Evolutionary conservation across 2,329 filamentous ascomycete species (phyloP), one percentile per base, ranked within the genome.

Genomic region (Penicillium concentricum): DNA sequence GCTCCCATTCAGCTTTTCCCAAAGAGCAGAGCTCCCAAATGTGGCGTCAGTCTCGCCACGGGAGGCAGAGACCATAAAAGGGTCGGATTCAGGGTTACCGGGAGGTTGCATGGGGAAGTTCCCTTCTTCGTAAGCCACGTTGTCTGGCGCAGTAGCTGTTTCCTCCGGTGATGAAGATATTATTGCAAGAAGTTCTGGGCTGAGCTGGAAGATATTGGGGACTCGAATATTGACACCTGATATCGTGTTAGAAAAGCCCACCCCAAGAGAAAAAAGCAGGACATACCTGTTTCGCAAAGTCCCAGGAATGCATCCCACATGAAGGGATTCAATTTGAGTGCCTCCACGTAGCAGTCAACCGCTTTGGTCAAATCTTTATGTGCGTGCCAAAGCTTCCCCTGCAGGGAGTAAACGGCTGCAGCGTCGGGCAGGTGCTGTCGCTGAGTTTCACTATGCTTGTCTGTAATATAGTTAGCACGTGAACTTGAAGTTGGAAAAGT

Each of bases 231-330:
- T 87, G 43, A 91, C 88, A 4, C 91, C 90, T 87, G 47, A 90
- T 87, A 2, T 89, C 88, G 85, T 85, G 8, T 57, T 50, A 59
- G 47, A 55, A 54, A 43, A 66, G 38, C n/a, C 55, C 30, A 58
- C 54, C 54, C 28, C 39, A 20, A 28, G 47, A 43, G 42, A 20
- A 42, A 34, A 20, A 37, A 28, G 13, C 20, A 39, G 44, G 45
- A 63, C 74, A 67, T 72, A 78, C 84, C 86, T 42, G 84, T 90
- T 69, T 97, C 92, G 71, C 92, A 96, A 8, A 99, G 82, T 16
- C 86, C 88, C 22, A 88, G 87, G 68, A 97, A 97, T 0, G 93
- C 92, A 79, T 99, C 94, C 94, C 94, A 99, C 84, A 96, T 94
- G 74, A 97, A 93, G 1, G 94, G 92, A 69, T 97, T 99, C 53